Evolutionary conservation across 1,284 basidiomycete species (phyloP).

Genomic region (Peniophora sp.): DNA sequence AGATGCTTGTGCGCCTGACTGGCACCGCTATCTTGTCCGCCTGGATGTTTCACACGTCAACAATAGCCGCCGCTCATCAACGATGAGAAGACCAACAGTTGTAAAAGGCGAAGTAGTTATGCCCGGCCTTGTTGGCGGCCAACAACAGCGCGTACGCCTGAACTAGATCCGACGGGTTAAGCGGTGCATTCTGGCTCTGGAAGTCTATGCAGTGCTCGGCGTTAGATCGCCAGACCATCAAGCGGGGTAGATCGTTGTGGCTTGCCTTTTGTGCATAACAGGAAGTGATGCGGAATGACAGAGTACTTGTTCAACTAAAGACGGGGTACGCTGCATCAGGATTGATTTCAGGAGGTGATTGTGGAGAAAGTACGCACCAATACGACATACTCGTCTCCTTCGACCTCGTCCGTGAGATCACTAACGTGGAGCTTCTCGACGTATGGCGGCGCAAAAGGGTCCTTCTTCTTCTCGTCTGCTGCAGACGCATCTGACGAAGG

Average conservation of each 20-base stretch:
- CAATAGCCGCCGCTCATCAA: not conserved
- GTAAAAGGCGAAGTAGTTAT: conserved; percentile 72
- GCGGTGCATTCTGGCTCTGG: conserved; percentile 67
- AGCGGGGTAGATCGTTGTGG: not conserved
- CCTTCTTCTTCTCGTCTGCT: conserved; percentile 27
- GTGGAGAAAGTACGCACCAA: conserved; percentile 44
- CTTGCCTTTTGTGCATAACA: conserved; percentile 72
- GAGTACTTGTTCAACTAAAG: conserved; percentile 77
- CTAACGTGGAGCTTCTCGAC: conserved; percentile 66
- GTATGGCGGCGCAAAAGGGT: conserved; percentile 82
- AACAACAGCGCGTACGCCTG: conserved; percentile 63
- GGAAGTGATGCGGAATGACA: conserved; percentile 75
- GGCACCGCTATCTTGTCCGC: conserved; percentile 75
- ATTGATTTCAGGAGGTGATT: not conserved
- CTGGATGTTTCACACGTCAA: conserved; percentile 25
- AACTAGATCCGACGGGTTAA: conserved; percentile 70
- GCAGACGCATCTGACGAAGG: conserved; percentile 40
- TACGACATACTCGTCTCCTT: conserved; percentile 59
- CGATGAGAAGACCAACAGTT: conserved; percentile 48
- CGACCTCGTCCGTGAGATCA: conserved; percentile 56
- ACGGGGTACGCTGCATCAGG: not conserved
- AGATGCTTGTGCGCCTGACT: conserved; percentile 85
- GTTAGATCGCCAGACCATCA: not conserved
- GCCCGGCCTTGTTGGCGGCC: conserved; percentile 55
- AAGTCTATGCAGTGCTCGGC: conserved; percentile 39